Percentiles rank a stretch among this genome's conserved stretches.
These are phyloP conservation scores for Monosporozyma solicola DNA, from an alignment of 805 yeast species.

Conservation along the genomic window DNA sequence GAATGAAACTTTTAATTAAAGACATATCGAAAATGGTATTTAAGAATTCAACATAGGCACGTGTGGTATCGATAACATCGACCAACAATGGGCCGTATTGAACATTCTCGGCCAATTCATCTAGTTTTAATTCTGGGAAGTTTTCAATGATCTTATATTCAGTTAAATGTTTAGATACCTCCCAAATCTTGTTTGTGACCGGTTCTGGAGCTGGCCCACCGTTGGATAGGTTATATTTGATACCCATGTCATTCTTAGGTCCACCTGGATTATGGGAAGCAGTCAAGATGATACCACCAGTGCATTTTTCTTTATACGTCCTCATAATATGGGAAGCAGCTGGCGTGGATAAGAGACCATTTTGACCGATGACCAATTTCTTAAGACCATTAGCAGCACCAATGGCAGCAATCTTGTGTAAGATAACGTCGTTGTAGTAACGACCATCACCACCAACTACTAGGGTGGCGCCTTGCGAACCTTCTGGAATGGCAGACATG, in stretches of 20 bases:
- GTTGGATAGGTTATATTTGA: constrained; percentile 87
- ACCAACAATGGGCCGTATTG: constrained; percentile 55
- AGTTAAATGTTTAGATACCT: constrained; percentile 48
- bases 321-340: constrained; percentile 96
- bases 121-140: constrained; percentile 56
- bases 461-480: constrained; percentile 59
- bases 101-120: constrained; percentile 41
- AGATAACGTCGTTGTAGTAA: constrained; percentile 73
- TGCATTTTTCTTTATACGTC: constrained; percentile 46
- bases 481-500: constrained; percentile 87
- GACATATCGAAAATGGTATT: constrained; percentile 84
- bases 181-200: constrained; percentile 83
- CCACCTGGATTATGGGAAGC: constrained; percentile 99
- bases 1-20: constrained; percentile 64
- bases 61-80: constrained; percentile 76
- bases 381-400: constrained; percentile 88
- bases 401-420: constrained; percentile 73
- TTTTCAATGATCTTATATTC: constrained; percentile 51
- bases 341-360: constrained; percentile 89
- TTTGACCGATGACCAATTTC: constrained; percentile 77
- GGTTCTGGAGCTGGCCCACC: constrained; percentile 99
- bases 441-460: constrained; percentile 98
- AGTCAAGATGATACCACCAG: constrained; percentile 94
- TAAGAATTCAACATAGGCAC: constrained; percentile 67
- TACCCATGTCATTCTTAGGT: constrained; percentile 84